Evolutionary conservation across 306 rosid species (phyloP), one percentile per base, ranked within the genome.

Genomic region (Fagus crenata): DNA sequence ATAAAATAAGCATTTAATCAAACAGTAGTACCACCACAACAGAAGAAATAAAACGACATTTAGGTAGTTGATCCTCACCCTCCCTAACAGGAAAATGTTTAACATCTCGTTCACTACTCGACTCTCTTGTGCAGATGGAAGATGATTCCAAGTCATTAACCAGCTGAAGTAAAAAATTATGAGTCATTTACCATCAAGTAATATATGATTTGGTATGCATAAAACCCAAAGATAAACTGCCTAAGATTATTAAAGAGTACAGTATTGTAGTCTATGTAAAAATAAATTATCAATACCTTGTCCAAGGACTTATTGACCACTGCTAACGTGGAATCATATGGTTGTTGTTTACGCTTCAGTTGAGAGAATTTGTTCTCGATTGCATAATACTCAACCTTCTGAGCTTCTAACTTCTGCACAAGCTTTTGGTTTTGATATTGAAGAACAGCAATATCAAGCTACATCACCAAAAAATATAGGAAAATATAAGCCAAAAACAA

Each of bases 351-450:
- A 77, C 79, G 89, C 87, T 86, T 85, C 77, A 91, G 81, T 43
- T 85, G 96, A 77, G 82, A 84, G 77, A 83, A 72, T 74, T 87
- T 93, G 78, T 80, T 86, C 79, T 89, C 89, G 75, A 92, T 89
- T 58, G 88, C 83, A 72, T 78, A 76, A 81, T 84, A 59, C 78
- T 96, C 99, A 73, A 91, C 72, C 85, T 90, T 96, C 84, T 96
- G 99, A 65, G 92, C 80, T 86, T 96, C 99, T 78, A 96, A 83
- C 84, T 92, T 96, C 87, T 93, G 93, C 28, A 73, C 79, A 77
- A 96, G 96, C 86, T 89, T 96, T 86, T 92, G 96, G 83, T 92
- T 96, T 86, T 90, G 98, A 88, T 65, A 89, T 81, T 92, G 96
- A 85, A 96, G 93, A 75, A 96, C 91, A 69, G 91, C 67, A 81